Evolutionary conservation across 139 green algal species (phyloP).

Genomic region (Haematococcus sp.): DNA sequence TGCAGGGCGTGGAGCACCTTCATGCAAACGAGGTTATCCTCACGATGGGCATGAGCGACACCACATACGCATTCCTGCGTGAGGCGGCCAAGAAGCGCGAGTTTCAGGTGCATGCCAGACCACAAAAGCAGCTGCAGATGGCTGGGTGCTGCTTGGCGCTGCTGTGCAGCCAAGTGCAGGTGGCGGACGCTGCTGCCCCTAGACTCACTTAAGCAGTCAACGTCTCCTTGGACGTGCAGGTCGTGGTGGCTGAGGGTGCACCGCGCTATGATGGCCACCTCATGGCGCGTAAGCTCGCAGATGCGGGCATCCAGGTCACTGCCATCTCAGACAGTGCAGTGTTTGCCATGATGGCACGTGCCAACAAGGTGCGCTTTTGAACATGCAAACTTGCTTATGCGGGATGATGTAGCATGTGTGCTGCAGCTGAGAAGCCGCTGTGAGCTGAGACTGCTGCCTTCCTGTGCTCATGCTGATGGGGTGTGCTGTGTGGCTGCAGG

Average conservation of each 20-base stretch:
- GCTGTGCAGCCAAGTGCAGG: no score
- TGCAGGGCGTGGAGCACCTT: constrained; percentile 90
- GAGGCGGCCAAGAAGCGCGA: constrained; percentile 86
- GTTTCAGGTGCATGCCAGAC: constrained; percentile 75
- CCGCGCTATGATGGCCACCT: constrained; percentile 83
- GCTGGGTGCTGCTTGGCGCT: no score
- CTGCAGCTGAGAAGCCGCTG: no score
- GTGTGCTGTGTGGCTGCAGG: no score
- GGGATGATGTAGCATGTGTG: no score
- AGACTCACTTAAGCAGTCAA: no score
- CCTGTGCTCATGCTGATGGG: no score
- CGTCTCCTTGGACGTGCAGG: constrained; percentile 38
- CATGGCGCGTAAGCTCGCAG: constrained; percentile 81
- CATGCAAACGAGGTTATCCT: constrained; percentile 91
- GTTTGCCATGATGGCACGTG: constrained; percentile 96
- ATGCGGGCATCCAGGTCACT: constrained; percentile 80
- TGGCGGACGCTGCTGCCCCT: no score
- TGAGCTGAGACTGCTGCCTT: no score
- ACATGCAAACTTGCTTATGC: no score
- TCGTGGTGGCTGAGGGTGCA: constrained; percentile 90
- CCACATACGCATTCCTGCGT: constrained; percentile 78
- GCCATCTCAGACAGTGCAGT: constrained; percentile 87
- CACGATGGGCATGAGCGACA: constrained; percentile 77
- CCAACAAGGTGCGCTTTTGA: constrained; percentile 82
- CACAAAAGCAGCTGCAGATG: no score